phyloP scores from a whole-genome alignment of 1,284 basidiomycete genomes.

The Apiotrichum akiyoshidainum region DNA sequence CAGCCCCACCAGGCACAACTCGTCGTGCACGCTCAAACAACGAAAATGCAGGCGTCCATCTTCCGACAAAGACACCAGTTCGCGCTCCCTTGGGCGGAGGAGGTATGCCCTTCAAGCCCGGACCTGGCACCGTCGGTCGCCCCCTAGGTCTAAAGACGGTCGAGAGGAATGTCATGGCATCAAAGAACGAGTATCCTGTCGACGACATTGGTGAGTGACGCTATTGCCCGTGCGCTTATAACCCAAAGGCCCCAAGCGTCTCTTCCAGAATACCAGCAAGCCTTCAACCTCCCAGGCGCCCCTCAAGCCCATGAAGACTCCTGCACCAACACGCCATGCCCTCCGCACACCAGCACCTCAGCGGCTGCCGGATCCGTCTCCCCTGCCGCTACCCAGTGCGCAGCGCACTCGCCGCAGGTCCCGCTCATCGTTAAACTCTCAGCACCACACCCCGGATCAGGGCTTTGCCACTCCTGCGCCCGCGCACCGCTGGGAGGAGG shows the following conservation, averaged over 20 bases:
- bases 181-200: conserved; percentile 5
- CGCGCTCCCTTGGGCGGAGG: conserved; percentile 12
- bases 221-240: background rate
- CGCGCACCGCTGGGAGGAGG: conserved; percentile 37
- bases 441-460: conserved; percentile 2
- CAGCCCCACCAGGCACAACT: conserved; percentile 9
- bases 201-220: conserved; percentile 18
- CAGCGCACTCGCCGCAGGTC: conserved; percentile 30
- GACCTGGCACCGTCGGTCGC: conserved; percentile 10
- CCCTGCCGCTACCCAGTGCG: conserved; percentile 41
- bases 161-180: conserved; percentile 19
- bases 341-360: conserved; percentile 18
- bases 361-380: conserved; percentile 16
- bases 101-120: conserved; percentile 11
- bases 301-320: conserved; percentile 11
- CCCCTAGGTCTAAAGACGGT: conserved; percentile 17
- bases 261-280: conserved; percentile 16
- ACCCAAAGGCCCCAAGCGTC: conserved; percentile 17
- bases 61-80: conserved; percentile 20
- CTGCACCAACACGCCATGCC: conserved; percentile 3
- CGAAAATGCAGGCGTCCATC: conserved; percentile 19
- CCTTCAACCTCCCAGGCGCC: conserved; percentile 5
- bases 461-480: background rate
- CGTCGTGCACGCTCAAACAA: conserved; percentile 14
- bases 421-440: conserved; percentile 10